Percentiles rank a stretch among this genome's conserved stretches.
Conservation (phyloP, 2,329 filamentous ascomycete genomes). For the Beauveria scarabaeidicola region DNA sequence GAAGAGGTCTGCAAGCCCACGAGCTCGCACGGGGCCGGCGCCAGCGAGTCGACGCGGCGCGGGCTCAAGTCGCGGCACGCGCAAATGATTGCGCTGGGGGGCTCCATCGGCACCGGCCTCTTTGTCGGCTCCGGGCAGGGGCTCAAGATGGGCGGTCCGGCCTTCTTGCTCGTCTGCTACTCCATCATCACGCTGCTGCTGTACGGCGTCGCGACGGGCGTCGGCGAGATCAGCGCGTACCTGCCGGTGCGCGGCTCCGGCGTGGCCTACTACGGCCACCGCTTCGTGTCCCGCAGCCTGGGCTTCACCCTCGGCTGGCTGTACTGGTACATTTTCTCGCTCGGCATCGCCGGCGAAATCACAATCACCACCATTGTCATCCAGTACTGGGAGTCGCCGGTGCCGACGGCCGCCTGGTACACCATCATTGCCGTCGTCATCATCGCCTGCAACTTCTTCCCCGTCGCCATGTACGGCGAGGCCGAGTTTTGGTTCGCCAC, state of each 20-base stretch:
- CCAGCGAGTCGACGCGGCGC: conserved; percentile 8
- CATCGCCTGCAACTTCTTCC: conserved; percentile 13
- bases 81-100: conserved; percentile 39
- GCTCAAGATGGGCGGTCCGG: conserved; percentile 31
- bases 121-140: conserved; percentile 46
- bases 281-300: conserved; percentile 21
- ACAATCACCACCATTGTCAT: conserved; percentile 15
- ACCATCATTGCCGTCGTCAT: conserved; percentile 16
- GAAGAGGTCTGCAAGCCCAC: neutral
- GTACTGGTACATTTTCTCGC: conserved; percentile 29
- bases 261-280: conserved; percentile 18
- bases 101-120: conserved; percentile 19
- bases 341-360: conserved; percentile 15
- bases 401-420: conserved; percentile 15
- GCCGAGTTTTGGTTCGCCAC: conserved; percentile 40
- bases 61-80: conserved; percentile 35
- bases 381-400: conserved; percentile 15
- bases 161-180: conserved; percentile 37
- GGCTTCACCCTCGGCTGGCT: conserved; percentile 34
- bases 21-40: neutral
- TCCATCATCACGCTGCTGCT: conserved; percentile 44
- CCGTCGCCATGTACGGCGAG: conserved; percentile 40
- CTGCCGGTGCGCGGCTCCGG: conserved; percentile 17
- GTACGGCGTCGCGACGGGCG: conserved; percentile 43
- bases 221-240: conserved; percentile 25